Conservation (phyloP, 176 grass and related monocot species). For the Eleusine indica region DNA sequence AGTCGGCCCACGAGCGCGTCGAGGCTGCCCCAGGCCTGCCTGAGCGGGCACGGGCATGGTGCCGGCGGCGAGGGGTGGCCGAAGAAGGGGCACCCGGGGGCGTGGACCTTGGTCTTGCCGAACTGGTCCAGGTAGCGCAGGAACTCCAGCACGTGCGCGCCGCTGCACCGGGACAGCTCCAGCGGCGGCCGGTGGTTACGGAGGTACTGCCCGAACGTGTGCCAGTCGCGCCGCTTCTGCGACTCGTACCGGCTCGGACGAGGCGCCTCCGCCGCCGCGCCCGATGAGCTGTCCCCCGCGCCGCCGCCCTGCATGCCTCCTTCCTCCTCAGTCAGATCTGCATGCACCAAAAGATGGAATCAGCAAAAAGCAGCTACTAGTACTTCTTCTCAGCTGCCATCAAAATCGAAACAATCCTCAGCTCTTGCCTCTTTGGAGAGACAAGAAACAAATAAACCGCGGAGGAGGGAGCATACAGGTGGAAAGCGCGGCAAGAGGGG, state of each 20-base stretch:
- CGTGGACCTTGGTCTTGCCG: conserved; percentile 85
- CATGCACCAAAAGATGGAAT: background rate
- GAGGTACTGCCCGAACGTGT: conserved; percentile 87
- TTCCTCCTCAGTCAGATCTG: conserved; percentile 53
- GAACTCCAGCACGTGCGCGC: conserved; percentile 81
- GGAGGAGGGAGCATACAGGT: background rate
- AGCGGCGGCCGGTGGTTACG: conserved; percentile 82
- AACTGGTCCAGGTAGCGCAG: conserved; percentile 86
- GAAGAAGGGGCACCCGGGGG: conserved; percentile 63
- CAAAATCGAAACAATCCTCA: background rate
- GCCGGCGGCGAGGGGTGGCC: conserved; percentile 70
- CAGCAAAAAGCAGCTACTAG: background rate
- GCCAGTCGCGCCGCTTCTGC: conserved; percentile 88
- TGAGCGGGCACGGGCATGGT: conserved; percentile 65
- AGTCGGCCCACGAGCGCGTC: conserved; percentile 82
- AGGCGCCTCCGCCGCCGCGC: background rate
- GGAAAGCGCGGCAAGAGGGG: no score
- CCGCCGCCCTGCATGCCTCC: conserved; percentile 43
- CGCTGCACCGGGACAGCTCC: conserved; percentile 74
- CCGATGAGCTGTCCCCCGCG: conserved; percentile 40
- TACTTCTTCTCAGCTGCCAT: background rate
- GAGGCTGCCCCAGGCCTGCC: conserved; percentile 77
- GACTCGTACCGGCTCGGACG: conserved; percentile 79
- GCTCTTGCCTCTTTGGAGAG: background rate
- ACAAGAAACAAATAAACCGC: background rate